Percentiles rank a stretch among this genome's conserved stretches.
These are phyloP conservation scores for Lentinus polychrous DNA, from an alignment of 1,284 basidiomycete genomes.

Conservation along the genomic window DNA sequence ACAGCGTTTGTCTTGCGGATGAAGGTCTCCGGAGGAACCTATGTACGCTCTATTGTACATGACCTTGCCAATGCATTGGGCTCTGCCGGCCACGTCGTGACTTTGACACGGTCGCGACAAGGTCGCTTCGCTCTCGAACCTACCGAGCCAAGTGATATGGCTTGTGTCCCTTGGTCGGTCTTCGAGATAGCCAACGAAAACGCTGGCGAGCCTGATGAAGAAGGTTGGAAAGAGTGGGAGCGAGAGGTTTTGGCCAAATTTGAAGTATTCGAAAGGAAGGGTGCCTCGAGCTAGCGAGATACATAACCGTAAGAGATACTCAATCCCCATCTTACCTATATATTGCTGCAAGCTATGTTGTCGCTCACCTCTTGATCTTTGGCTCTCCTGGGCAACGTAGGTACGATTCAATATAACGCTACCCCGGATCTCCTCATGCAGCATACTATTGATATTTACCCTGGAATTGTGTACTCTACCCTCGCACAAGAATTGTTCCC, in stretches of 20 bases:
- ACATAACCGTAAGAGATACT: too few species aligned
- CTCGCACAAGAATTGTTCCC: too few species aligned
- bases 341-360: too few species aligned
- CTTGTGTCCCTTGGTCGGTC: slow-evolving; percentile 77
- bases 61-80: slow-evolving; percentile 81
- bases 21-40: slow-evolving; percentile 95
- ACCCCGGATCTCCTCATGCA: too few species aligned
- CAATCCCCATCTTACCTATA: too few species aligned
- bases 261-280: slow-evolving; percentile 41
- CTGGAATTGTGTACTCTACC: too few species aligned
- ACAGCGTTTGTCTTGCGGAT: slow-evolving; percentile 84
- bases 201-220: slow-evolving; percentile 46
- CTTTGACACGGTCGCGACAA: slow-evolving; percentile 80
- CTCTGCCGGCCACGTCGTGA: slow-evolving; percentile 87
- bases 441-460: too few species aligned
- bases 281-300: too few species aligned
- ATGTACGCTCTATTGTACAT: slow-evolving; percentile 89
- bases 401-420: too few species aligned
- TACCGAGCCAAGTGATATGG: slow-evolving; percentile 32
- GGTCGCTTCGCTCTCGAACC: slow-evolving; percentile 65
- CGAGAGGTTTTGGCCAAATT: slow-evolving; percentile 56
- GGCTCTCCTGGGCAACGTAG: too few species aligned
- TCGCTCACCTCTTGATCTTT: too few species aligned
- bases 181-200: slow-evolving; percentile 58
- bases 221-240: slow-evolving; percentile 70